Evolutionary conservation across 1,284 basidiomycete species (phyloP).

Genomic region (Trametes sp.): DNA sequence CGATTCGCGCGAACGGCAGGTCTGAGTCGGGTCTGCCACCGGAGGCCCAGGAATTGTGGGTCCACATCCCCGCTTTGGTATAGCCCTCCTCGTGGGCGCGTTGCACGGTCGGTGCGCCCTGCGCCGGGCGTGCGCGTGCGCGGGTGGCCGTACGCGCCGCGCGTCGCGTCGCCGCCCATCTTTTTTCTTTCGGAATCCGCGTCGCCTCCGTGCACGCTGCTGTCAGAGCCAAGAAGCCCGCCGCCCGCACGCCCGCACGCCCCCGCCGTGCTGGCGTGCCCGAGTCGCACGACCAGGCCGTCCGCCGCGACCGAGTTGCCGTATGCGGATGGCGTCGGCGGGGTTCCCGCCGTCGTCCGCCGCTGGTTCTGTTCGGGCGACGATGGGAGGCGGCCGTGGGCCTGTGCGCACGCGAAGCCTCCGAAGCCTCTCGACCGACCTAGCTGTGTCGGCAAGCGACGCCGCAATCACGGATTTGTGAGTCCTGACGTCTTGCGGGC

Average conservation of each 20-base stretch:
- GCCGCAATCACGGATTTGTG: constrained; percentile 8
- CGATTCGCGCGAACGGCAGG: neutral
- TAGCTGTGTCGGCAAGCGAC: constrained; percentile 7
- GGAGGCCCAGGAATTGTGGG: constrained; percentile 19
- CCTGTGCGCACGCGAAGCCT: neutral
- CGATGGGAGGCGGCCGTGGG: neutral
- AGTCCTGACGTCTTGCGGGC: neutral
- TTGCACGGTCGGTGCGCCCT: too few species aligned
- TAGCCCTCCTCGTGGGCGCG: neutral
- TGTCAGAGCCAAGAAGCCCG: neutral
- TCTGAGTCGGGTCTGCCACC: neutral
- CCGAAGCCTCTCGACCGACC: too few species aligned
- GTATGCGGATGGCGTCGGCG: neutral
- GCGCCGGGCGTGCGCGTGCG: neutral
- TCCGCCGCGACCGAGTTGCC: neutral
- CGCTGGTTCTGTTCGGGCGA: neutral
- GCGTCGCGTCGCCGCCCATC: neutral
- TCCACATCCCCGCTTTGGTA: constrained; percentile 11
- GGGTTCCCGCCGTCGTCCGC: neutral
- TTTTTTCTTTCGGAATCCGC: constrained; percentile 3
- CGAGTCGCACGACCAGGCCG: neutral
- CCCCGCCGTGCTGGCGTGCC: neutral
- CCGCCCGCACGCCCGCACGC: neutral
- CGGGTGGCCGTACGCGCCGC: neutral
- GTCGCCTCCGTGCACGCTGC: constrained; percentile 7